Evolutionary conservation across 257 asterid genomes (phyloP), one percentile per base, ranked within the genome.

Genomic region (Forsythia suspensa): DNA sequence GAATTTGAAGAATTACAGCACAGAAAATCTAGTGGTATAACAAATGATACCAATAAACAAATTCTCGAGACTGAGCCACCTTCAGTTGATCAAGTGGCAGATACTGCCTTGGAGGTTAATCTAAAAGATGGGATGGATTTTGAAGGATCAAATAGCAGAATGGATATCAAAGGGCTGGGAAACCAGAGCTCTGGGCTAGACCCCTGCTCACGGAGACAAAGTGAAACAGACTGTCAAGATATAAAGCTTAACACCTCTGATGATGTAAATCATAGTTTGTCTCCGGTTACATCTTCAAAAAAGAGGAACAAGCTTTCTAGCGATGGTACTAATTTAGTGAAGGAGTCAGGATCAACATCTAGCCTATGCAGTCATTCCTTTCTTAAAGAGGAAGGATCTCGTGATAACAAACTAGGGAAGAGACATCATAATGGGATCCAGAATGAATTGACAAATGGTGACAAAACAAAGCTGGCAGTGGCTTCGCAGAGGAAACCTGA

Each of bases 1-100:
- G 97, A 91, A 85, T 94, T 85, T 71, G 97, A 92, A 69, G 86
- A 81, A 76, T 83, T 89, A 72, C 94, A 91, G 80, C 79, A 20
- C 71, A 82, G 86, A 80, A 87, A 81, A 59, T 81, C 83, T 72
- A 86, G 83, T 79, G 80, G 80, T 74, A 74, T 76, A 34, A 83
- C 85, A 74, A 91, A 84, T 83, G 92, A 88, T 69, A 82, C 79
- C 36, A 70, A 80, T 71, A 72, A 83, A 73, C 83, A 75, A 55
- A 80, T 85, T 77, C 82, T 80, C 77, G 88, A 83, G 80, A 74
- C 86, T 24, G 89, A 83, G 82, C 74, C 76, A 8, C 81, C 67
- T 71, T 76, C 85, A 75, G 61, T 75, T 77, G 92, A 87, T 83
- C 84, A 78, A 44, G 79, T 59, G 73, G 86, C 59, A 57, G 86